Conservation (phyloP, 345 rosid genomes). For the Linum usitatissimum region DNA sequence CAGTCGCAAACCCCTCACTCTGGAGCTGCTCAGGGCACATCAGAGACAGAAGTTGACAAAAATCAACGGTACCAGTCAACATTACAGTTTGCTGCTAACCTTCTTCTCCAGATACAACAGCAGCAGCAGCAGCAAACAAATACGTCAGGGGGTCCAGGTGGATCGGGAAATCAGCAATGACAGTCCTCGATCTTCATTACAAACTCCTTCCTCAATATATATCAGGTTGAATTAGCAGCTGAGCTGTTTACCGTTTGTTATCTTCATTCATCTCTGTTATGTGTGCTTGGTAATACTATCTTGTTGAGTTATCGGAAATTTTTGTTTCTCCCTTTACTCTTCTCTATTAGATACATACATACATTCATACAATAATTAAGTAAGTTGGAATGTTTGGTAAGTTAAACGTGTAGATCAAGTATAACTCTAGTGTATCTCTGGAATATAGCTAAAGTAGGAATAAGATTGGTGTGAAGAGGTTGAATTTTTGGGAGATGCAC, state of each 20-base stretch:
- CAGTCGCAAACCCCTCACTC: conserved; percentile 40
- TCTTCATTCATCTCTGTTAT: background rate
- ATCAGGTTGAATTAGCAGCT: background rate
- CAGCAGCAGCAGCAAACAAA: conserved; percentile 47
- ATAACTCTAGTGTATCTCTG: too few species aligned
- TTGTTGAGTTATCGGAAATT: background rate
- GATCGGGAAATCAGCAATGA: conserved; percentile 27
- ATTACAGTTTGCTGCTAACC: conserved; percentile 79
- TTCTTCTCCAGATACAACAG: conserved; percentile 85
- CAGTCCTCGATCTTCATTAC: conserved; percentile 8
- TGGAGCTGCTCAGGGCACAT: conserved; percentile 37
- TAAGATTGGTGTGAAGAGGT: too few species aligned
- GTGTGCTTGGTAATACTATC: background rate
- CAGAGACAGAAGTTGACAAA: conserved; percentile 65
- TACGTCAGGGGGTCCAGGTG: conserved; percentile 10
- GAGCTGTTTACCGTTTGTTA: too few species aligned
- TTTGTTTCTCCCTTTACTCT: background rate
- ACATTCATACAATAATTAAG: background rate
- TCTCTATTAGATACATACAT: background rate
- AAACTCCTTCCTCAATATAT: conserved; percentile 6
- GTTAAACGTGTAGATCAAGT: too few species aligned
- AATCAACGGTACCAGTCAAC: conserved; percentile 89
- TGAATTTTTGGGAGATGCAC: too few species aligned
- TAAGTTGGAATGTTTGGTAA: background rate
- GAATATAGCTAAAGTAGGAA: too few species aligned